Evolutionary conservation across 345 rosid species (phyloP).

Genomic region (Eucalyptus guilfoylei): DNA sequence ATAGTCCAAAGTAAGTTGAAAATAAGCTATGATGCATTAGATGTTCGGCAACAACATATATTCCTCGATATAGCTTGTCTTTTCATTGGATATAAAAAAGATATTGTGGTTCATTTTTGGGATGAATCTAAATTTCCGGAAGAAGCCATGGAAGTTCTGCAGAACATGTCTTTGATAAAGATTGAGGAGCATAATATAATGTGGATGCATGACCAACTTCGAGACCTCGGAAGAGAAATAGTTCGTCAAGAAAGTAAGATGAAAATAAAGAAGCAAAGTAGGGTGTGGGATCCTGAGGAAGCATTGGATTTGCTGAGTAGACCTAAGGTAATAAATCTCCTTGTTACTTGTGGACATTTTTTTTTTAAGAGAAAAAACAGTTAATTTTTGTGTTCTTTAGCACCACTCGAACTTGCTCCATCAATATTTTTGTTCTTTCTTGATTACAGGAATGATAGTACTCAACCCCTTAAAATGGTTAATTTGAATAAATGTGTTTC

Average conservation of each 20-base stretch:
- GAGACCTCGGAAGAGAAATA: neutral
- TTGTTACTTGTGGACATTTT: no score
- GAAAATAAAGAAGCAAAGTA: no score
- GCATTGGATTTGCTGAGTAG: no score
- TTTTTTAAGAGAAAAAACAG: no score
- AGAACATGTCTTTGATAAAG: neutral
- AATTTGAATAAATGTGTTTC: no score
- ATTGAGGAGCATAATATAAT: neutral
- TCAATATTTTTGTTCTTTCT: no score
- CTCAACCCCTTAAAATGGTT: no score
- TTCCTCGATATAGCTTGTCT: neutral
- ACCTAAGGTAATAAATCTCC: no score
- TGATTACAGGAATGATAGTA: no score
- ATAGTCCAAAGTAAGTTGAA: fast-evolving
- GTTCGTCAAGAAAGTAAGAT: fast-evolving
- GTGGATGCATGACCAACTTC: neutral
- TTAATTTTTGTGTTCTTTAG: neutral
- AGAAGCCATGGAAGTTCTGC: neutral
- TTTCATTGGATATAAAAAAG: neutral
- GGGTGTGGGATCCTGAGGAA: no score
- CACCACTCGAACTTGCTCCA: no score
- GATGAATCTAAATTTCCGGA: neutral
- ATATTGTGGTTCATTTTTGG: fast-evolving
- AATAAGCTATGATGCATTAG: neutral
- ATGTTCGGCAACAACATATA: fast-evolving